phyloP scores from a whole-genome alignment of 2,329 filamentous ascomycete species.

The Grosmannia clavigera region DNA sequence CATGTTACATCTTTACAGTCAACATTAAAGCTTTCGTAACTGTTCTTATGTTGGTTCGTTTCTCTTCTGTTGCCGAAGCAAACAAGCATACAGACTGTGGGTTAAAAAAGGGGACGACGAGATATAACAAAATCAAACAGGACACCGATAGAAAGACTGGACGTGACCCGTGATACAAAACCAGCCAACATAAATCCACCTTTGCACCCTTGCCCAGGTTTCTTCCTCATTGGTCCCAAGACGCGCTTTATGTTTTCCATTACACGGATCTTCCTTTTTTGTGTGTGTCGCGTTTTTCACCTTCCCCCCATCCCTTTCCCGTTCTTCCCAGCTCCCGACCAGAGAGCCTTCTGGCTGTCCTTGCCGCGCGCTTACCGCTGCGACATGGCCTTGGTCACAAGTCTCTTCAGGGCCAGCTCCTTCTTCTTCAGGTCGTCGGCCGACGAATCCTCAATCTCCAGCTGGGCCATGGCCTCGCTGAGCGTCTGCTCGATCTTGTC shows the following conservation, averaged over 20 bases:
- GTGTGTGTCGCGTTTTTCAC: background rate
- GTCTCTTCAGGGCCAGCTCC: conserved; percentile 93
- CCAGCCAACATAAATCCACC: background rate
- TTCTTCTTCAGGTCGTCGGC: conserved; percentile 99
- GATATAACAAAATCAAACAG: too few relatives aligned
- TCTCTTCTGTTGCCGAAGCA: background rate
- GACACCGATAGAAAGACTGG: too few relatives aligned
- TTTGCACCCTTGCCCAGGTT: background rate
- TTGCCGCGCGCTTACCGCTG: conserved; percentile 51
- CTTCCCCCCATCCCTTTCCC: background rate
- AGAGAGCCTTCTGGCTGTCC: too few relatives aligned
- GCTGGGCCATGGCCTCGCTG: conserved; percentile 92
- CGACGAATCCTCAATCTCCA: conserved; percentile 84
- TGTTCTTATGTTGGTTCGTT: background rate
- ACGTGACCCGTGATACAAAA: background rate
- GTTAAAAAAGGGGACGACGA: background rate
- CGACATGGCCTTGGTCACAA: conserved; percentile 97
- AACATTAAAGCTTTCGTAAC: too few relatives aligned
- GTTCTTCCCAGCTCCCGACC: background rate
- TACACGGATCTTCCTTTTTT: background rate
- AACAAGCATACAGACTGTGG: background rate
- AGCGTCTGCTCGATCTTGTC: conserved; percentile 98
- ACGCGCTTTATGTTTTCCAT: background rate
- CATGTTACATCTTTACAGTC: too few relatives aligned
- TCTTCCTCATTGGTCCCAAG: background rate